phyloP scores from a whole-genome alignment of 2,329 filamentous ascomycete species.

The Sarocladium kiliense region DNA sequence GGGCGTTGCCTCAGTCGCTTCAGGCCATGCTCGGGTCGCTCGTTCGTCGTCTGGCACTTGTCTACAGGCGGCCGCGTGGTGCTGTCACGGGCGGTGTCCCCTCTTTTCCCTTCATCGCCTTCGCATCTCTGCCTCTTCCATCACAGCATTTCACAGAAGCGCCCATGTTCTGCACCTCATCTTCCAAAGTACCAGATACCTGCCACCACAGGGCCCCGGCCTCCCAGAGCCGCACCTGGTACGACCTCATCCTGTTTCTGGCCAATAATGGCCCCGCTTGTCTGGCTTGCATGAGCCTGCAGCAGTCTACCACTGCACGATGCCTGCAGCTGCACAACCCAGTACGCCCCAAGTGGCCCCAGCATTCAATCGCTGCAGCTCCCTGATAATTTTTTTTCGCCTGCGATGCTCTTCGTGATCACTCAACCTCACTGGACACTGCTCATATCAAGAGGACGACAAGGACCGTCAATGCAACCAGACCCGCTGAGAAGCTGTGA shows the following conservation, averaged over 20 bases:
- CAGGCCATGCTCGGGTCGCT: neutral
- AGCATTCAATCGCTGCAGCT: neutral
- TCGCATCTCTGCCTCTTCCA: neutral
- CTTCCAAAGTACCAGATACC: neutral
- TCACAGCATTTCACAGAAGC: neutral
- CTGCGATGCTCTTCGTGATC: neutral
- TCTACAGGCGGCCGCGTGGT: neutral
- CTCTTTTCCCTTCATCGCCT: neutral
- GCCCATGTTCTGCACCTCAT: neutral
- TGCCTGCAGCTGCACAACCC: slow-evolving; percentile 3
- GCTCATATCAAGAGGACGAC: neutral
- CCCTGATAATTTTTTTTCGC: neutral
- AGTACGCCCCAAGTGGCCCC: slow-evolving; percentile 4
- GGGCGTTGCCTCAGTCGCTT: neutral
- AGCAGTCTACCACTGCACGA: neutral
- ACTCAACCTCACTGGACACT: neutral
- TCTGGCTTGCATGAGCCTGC: slow-evolving; percentile 8
- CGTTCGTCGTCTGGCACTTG: neutral
- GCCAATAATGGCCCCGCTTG: slow-evolving; percentile 3
- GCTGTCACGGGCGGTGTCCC: neutral
- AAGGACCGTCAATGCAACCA: too few relatives aligned
- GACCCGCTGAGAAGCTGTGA: too few relatives aligned
- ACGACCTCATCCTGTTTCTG: neutral
- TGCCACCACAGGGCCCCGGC: neutral
- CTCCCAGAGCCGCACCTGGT: slow-evolving; percentile 1